Base-by-base conservation (phyloP, 2,329 filamentous ascomycete genomes). In the Trichophyton rubrum region DNA sequence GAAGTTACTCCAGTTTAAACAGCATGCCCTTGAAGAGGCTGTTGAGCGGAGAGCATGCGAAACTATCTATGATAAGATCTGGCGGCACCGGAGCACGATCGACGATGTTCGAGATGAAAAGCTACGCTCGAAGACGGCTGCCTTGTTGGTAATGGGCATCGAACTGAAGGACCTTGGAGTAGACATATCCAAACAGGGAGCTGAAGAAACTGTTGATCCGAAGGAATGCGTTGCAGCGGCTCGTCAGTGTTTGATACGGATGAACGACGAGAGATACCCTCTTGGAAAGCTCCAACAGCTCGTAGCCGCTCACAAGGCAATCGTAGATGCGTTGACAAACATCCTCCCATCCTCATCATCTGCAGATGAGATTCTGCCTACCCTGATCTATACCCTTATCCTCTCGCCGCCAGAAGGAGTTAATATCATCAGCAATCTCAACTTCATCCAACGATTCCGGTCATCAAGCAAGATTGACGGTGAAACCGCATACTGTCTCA, bases 81-180 rank as follows among this genome's bases (percentile, higher is more conserved):
- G 92, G 81, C 85, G 90, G 55, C 93, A 99, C 72, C 84, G 87
- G 62, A 93, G 82, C 70, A 95, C 92, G 0, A 86, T 97, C 68
- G 93, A 99, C 70, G 92, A 96, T 73, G 91, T 93, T 11, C 84
- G 92, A 68, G 93, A 99, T 70, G 91, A 95, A 68, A 96, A 95
- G 71, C 79, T 99, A 58, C 84, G 93, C 33, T 99, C 93, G 8
- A 93, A 95, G 68, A 96, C 91, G 1, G 92, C 92, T 20, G 90
- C 93, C 0, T 76, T 99, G 51, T 83, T 87, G 2, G 78, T 99
- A n/a, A 89, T 99, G 17, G 92, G 90, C 1, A 96, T 99, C 68
- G 89, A 90, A 2, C 78, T 93, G 59, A 85, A 84, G 63, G 93
- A 99, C 69, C 78, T 99, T 9, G 88, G 90, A 2, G 82, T 95